Evolutionary conservation across 2,329 filamentous ascomycete genomes (phyloP).

Genomic region (Chaetomium strumarium): DNA sequence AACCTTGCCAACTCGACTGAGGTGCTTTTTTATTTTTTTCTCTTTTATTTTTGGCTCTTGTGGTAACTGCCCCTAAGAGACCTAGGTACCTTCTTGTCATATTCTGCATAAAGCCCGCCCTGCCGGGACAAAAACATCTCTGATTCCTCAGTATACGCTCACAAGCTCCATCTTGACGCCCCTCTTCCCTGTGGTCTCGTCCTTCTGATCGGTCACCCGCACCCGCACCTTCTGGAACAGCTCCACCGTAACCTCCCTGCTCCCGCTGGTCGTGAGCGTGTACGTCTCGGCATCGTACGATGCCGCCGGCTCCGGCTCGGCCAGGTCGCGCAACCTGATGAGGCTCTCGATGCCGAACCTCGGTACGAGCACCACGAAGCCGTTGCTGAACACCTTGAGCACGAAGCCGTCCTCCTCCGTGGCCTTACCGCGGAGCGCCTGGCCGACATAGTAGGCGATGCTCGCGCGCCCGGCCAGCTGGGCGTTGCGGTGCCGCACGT

Average conservation of each 20-base stretch:
- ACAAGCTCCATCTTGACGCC: slow-evolving; percentile 73
- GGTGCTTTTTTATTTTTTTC: neutral
- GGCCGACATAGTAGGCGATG: slow-evolving; percentile 96
- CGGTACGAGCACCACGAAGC: slow-evolving; percentile 93
- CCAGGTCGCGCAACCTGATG: slow-evolving; percentile 79
- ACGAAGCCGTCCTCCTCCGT: slow-evolving; percentile 88
- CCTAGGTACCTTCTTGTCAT: too few species aligned
- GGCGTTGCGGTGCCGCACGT: slow-evolving; percentile 92
- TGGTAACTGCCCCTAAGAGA: too few species aligned
- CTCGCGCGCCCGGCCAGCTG: slow-evolving; percentile 91
- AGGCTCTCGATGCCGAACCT: slow-evolving; percentile 92
- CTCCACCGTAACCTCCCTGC: slow-evolving; percentile 58
- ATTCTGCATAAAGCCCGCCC: too few species aligned
- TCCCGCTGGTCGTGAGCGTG: slow-evolving; percentile 57
- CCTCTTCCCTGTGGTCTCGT: slow-evolving; percentile 93
- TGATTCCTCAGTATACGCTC: slow-evolving; percentile 16
- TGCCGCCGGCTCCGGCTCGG: slow-evolving; percentile 69
- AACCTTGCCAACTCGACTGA: too few species aligned
- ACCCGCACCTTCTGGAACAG: slow-evolving; percentile 91
- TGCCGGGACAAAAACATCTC: too few species aligned
- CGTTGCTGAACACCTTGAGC: slow-evolving; percentile 96
- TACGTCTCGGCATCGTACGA: slow-evolving; percentile 85
- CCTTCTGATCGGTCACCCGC: slow-evolving; percentile 84
- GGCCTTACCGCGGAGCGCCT: slow-evolving; percentile 74
- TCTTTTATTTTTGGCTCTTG: neutral